Evolutionary conservation across 2,329 filamentous ascomycete genomes (phyloP), one percentile per base, ranked within the genome.

Genomic region (Talaromyces funiculosus): DNA sequence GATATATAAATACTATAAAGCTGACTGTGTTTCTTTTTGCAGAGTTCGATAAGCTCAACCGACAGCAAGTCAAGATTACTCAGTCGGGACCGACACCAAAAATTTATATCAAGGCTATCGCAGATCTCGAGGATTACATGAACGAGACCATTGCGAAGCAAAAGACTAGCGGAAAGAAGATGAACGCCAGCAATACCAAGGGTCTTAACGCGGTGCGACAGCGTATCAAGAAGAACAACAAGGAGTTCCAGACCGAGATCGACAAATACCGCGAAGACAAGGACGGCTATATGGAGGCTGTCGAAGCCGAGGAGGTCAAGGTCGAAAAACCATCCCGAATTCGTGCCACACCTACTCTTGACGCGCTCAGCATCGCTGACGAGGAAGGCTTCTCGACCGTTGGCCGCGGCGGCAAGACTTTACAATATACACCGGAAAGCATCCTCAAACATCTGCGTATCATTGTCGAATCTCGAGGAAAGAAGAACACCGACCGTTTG

Each of bases 141-240:
- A 92, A 92, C 73, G 95, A 99, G 81, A 88, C 92, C 24, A 85
- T 96, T 66, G 86, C 92, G 70, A 97, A 97, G 84, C 90, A 96
- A 75, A 99, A 99, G 82, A 90, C 95, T 67, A 90, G 90, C 2
- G 86, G 88, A 65, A 97, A 97, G 86, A 97, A 97, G 84, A 96
- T 97, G 92, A 99, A 96, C 80, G 92, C 92, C 64, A 94, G 88
- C 72, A 95, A 93, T 73, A 89, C 92, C 66, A 90, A 92, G 78
- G 92, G 92, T 71, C 85, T 99, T 71, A 99, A 97, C 76, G 91
- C 92, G 64, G 90, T 97, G 72, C 96, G 97, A 81, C 94, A 99
- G 78, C 92, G 92, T 80, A 91, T 99, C 81, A 92, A 93, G 86
- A 97, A 97, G 85, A 93, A 93, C 80, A 96, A 93, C 84, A 95